phyloP scores from a whole-genome alignment of 2,329 filamentous ascomycete genomes.

The Leptosphaerulina australis region DNA sequence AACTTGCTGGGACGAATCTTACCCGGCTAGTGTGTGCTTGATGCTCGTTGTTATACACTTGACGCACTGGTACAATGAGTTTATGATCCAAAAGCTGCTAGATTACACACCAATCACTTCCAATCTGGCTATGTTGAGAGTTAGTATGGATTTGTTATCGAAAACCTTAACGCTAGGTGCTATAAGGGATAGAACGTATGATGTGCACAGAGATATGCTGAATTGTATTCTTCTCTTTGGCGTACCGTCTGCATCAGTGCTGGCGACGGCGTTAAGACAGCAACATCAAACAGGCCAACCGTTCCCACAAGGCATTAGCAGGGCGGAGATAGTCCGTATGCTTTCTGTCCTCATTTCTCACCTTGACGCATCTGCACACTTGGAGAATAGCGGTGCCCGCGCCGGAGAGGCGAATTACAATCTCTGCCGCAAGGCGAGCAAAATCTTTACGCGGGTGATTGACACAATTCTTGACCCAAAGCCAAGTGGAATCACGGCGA shows the following conservation, averaged over 20 bases:
- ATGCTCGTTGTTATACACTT: conserved; percentile 46
- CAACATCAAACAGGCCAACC: conserved; percentile 34
- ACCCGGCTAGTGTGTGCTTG: conserved; percentile 36
- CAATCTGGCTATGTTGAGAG: conserved; percentile 34
- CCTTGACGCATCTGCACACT: conserved; percentile 41
- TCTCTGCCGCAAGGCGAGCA: conserved; percentile 40
- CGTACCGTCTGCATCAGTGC: conserved; percentile 36
- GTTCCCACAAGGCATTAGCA: conserved; percentile 43
- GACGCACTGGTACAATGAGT: conserved; percentile 45
- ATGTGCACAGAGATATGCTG: conserved; percentile 41
- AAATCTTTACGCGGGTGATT: conserved; percentile 39
- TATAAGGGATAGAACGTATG: conserved; percentile 41
- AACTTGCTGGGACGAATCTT: conserved; percentile 36
- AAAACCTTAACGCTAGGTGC: conserved; percentile 36
- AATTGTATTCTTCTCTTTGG: conserved; percentile 39
- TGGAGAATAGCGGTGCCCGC: conserved; percentile 39
- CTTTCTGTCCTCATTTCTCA: conserved; percentile 50
- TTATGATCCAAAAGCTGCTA: conserved; percentile 45
- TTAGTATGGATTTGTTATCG: conserved; percentile 36
- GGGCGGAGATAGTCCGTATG: conserved; percentile 48
- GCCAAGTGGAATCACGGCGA: conserved; percentile 21
- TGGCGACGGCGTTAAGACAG: conserved; percentile 39
- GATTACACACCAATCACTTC: conserved; percentile 33
- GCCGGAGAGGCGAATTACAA: conserved; percentile 46
- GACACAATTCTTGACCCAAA: conserved; percentile 39